Evolutionary conservation across 192 early-diverging fungal genomes (phyloP).

Genomic region (Coemansia sp.): DNA sequence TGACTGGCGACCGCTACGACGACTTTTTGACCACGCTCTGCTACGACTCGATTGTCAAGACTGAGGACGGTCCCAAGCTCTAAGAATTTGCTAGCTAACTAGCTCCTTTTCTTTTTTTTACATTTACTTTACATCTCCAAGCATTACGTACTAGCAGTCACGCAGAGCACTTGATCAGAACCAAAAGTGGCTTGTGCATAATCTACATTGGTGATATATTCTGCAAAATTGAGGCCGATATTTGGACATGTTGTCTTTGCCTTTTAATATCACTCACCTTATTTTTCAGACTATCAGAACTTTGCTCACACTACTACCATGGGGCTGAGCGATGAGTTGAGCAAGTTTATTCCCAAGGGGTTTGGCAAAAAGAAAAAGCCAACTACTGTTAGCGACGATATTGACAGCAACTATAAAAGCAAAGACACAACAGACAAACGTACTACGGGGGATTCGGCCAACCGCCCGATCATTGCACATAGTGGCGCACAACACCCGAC

Average conservation of each 20-base stretch:
- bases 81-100: slow-evolving; percentile 7
- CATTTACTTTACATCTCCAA: neutral
- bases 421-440: neutral
- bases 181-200: neutral
- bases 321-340: slow-evolving; percentile 48
- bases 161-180: neutral
- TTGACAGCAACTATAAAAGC: neutral
- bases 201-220: neutral
- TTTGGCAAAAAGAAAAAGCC: slow-evolving; percentile 57
- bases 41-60: slow-evolving; percentile 83
- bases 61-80: slow-evolving; percentile 39
- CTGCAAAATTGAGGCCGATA: neutral
- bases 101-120: neutral
- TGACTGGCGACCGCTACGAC: slow-evolving; percentile 80
- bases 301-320: slow-evolving; percentile 4
- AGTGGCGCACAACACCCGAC: neutral
- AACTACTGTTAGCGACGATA: neutral
- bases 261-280: neutral
- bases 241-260: neutral
- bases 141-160: neutral
- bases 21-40: slow-evolving; percentile 95
- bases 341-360: slow-evolving; percentile 51
- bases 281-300: neutral
- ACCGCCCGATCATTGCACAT: neutral
- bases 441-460: neutral